Evolutionary conservation across 2,329 filamentous ascomycete genomes (phyloP), one percentile per base, ranked within the genome.

Genomic region (Xylariaceae sp.): DNA sequence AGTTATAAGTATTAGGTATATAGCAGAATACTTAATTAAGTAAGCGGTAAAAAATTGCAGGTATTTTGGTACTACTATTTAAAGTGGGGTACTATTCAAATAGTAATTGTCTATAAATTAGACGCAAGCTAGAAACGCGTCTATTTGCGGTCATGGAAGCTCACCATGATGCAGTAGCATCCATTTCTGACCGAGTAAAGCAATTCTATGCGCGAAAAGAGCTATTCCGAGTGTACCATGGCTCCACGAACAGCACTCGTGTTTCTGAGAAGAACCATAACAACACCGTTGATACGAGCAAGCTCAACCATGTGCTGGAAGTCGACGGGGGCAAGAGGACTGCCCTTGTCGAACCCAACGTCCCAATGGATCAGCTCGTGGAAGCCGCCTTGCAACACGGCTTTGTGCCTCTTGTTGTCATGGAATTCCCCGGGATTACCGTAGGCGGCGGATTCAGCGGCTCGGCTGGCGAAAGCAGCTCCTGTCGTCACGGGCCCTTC

Each of bases 191-290:
- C 29, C 72, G 76, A 20, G 73, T 83, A 29, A 71, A 71, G 55
- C 66, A 75, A 3, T 82, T 83, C 62, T 69, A 78, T 50, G 66
- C 71, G 2, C 68, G 64, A 7, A 70, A 75, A 55, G 71, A 77
- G 67, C 82, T 87, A 2, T 92, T 90, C 72, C 81, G 88, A n/a
- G 87, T 92, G 68, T 89, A 86, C 65, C 89, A 92, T 73, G 89
- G 89, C 58, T 86, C 87, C 0, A 91, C 89, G 21, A 91, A 90
- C 74, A 90, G 85, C 72, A 92, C 89, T 40, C 85, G 89, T 7
- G 80, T 81, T 21, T 79, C 79, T 7, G 73, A 76, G 19, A 78
- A 78, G 26, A 73, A 71, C 44, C 68, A 71, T 12, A 78, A 79
- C 68, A 83, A 82, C 64, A 82, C 85, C 9, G 78, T 93, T 52